Evolutionary conservation across 1,284 basidiomycete species (phyloP).

Genomic region (Golubevia sp.): DNA sequence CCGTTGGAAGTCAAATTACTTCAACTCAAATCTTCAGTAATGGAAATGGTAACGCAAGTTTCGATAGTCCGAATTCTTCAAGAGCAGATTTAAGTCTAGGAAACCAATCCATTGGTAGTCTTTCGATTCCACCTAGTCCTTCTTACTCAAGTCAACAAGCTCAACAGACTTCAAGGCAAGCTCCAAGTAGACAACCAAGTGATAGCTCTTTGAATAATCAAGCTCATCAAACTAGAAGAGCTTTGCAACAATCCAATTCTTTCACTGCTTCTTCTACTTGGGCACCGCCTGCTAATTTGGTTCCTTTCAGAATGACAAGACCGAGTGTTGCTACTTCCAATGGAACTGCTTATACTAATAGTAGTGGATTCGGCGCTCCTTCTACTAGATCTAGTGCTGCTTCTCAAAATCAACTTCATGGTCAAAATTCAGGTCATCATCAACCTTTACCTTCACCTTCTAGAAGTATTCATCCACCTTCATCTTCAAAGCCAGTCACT

Average conservation of each 20-base stretch:
- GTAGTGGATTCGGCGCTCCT: conserved; percentile 6
- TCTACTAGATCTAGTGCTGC: background rate
- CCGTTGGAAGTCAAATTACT: conserved; percentile 18
- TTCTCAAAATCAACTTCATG: background rate
- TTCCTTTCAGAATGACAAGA: conserved; percentile 10
- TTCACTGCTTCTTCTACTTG: too few relatives aligned
- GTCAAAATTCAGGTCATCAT: background rate
- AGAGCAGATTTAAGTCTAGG: background rate
- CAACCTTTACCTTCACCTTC: background rate
- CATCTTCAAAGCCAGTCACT: conserved; percentile 8
- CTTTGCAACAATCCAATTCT: too few relatives aligned
- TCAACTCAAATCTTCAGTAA: background rate
- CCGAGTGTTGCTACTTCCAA: background rate
- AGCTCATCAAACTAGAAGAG: conserved; percentile 2
- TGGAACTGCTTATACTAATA: background rate
- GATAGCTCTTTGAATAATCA: conserved; percentile 2
- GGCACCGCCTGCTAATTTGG: conserved; percentile 5
- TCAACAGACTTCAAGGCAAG: background rate
- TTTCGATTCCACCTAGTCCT: background rate
- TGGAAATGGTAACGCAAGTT: background rate
- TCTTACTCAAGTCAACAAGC: background rate
- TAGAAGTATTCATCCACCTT: conserved; percentile 11
- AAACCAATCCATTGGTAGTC: background rate
- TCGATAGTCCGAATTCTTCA: background rate
- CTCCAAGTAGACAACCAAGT: background rate